Base-by-base conservation (phyloP, 2,329 filamentous ascomycete species). In the Diaporthe sp. region DNA sequence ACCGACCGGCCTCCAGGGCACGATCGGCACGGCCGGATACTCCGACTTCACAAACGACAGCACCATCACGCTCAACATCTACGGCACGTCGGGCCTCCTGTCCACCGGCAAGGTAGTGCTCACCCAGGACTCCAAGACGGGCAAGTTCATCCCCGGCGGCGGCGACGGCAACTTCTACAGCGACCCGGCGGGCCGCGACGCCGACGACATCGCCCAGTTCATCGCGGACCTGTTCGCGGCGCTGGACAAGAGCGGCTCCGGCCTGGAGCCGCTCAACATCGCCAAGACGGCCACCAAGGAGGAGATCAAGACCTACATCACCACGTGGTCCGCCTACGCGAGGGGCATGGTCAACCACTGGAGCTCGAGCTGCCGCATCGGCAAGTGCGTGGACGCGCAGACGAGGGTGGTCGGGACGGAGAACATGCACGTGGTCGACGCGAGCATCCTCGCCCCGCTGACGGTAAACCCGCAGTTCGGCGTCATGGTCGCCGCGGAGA, bases 401-500 rank as follows among this genome's bases (percentile, higher is more conserved):
- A 83, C 87, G 1, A 81, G 81, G 73, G 87, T 89, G 0, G 80
- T 85, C 9, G 87, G 88, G 0, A 88, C 85, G 76, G 74, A 82
- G 1, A 90, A 90, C 77, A 78, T 90, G 32, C 85, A 87, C 73
- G 87, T 90, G 1, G 83, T 89, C 4, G 88, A 90, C 78, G 85
- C 84, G 0, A 87, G 85, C 47, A 87, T 89, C 51, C 75, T 88
- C 10, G 79, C 84, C 39, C 88, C 88, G 0, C 78, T 90, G 77
- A 89, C 86, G 0, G 87, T 88, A 2, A 90, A 90, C 77, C 88
- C 88, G 1, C 87, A 88, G 76, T 87, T 89, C 79, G 88, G 87
- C 0, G 83, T 88, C 35, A 89, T 90, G 87, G 84, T 88, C 27
- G 87, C 86, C 6, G 88, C 84, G 0, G 88, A 90, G 81, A 84